These are phyloP conservation scores for Juglanconis sp. DNA, from an alignment of 2,329 filamentous ascomycete species.

Conservation along the genomic window DNA sequence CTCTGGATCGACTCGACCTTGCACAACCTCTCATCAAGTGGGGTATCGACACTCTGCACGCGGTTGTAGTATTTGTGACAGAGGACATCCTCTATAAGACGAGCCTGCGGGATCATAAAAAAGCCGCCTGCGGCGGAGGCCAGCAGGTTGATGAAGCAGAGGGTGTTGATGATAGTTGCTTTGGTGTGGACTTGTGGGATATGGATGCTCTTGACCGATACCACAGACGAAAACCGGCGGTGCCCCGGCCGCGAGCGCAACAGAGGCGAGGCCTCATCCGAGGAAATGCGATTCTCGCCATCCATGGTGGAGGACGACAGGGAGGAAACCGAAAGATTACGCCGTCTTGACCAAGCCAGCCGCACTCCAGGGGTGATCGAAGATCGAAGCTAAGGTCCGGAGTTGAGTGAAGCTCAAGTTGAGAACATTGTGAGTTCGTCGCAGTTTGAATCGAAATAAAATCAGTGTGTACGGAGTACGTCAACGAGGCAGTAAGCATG, in stretches of 20 bases:
- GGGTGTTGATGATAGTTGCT: neutral
- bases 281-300: neutral
- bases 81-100: constrained; percentile 2
- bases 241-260: neutral
- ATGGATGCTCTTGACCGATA: neutral
- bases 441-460: too few species aligned
- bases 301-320: neutral
- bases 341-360: too few species aligned
- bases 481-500: too few species aligned
- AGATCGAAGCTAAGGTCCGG: too few species aligned
- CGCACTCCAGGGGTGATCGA: too few species aligned
- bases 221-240: neutral
- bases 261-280: constrained; percentile 1
- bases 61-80: constrained; percentile 9
- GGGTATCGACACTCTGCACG: neutral
- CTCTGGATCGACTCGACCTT: constrained; percentile 11
- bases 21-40: constrained; percentile 15
- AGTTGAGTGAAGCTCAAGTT: too few species aligned
- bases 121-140: neutral
- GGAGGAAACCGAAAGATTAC: neutral
- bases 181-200: neutral
- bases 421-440: too few species aligned
- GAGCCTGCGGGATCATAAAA: neutral
- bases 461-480: too few species aligned
- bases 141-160: neutral